These are phyloP conservation scores for Monilinia fructigena DNA, from an alignment of 2,329 filamentous ascomycete species.

Conservation along the genomic window DNA sequence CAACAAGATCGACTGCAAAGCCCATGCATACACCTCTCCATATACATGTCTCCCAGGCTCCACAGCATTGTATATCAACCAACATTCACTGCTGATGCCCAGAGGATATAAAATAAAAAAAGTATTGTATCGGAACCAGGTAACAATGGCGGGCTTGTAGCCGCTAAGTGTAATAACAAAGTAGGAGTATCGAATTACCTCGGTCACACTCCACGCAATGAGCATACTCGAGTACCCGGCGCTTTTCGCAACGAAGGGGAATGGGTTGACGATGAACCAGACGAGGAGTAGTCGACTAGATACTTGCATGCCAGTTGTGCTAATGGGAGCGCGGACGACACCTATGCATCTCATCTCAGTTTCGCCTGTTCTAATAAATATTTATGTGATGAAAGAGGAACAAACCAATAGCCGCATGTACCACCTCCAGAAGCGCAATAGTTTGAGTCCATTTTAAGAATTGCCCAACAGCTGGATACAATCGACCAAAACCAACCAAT, in stretches of 20 bases:
- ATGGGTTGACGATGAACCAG: slow-evolving; percentile 76
- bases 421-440: slow-evolving; percentile 75
- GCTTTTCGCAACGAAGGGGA: slow-evolving; percentile 62
- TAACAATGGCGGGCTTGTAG: slow-evolving; percentile 62
- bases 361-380: background rate
- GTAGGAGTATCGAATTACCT: slow-evolving; percentile 90
- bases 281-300: slow-evolving; percentile 83
- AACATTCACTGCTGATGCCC: slow-evolving; percentile 85
- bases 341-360: slow-evolving; percentile 49
- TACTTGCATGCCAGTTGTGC: slow-evolving; percentile 90
- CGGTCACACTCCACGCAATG: slow-evolving; percentile 82
- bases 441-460: slow-evolving; percentile 82
- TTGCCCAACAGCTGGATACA: slow-evolving; percentile 61
- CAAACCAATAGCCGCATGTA: slow-evolving; percentile 76
- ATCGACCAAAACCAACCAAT: slow-evolving; percentile 54
- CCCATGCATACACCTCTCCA: slow-evolving; percentile 52
- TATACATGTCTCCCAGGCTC: slow-evolving; percentile 54
- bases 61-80: slow-evolving; percentile 71
- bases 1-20: slow-evolving; percentile 63
- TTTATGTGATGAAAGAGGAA: slow-evolving; percentile 17
- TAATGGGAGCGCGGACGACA: slow-evolving; percentile 78
- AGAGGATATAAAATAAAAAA: slow-evolving; percentile 92
- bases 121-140: slow-evolving; percentile 86
- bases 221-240: slow-evolving; percentile 75
- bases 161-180: slow-evolving; percentile 73